A percentile compares a stretch with the other conserved stretches of the same genome.
Evolutionary conservation across 176 grass and related monocot genomes (phyloP).

Genomic region (Paspalum notatum): DNA sequence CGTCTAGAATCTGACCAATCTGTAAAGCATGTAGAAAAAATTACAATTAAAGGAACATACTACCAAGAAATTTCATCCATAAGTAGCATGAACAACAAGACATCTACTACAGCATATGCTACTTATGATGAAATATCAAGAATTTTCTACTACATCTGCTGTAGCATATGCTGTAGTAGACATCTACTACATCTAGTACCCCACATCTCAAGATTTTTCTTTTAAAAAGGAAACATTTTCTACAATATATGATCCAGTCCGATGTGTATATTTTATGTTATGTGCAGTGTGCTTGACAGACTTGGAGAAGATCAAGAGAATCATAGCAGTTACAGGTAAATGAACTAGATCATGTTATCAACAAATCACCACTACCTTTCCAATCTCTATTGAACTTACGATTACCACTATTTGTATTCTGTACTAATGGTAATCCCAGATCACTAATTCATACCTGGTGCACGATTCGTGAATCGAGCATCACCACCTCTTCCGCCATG

Average conservation of each 20-base stretch:
- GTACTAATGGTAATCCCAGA: not conserved
- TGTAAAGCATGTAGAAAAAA: conserved; percentile 15
- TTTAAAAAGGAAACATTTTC: not conserved
- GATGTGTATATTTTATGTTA: conserved; percentile 9
- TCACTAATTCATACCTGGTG: conserved; percentile 48
- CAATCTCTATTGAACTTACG: conserved; percentile 1
- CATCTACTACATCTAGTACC: not conserved
- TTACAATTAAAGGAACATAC: conserved; percentile 11
- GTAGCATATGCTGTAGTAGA: not conserved
- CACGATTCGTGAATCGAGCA: conserved; percentile 59
- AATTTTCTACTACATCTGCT: no score
- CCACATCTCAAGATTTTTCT: not conserved
- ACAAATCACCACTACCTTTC: not conserved
- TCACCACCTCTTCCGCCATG: conserved; percentile 74
- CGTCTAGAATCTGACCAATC: conserved; percentile 53
- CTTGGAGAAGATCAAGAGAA: conserved; percentile 27
- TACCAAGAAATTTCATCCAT: not conserved
- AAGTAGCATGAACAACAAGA: not conserved
- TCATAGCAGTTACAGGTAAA: conserved; percentile 35
- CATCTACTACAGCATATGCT: not conserved
- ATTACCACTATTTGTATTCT: not conserved
- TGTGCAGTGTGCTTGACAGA: not conserved
- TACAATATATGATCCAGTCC: not conserved
- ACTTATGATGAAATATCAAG: no score
- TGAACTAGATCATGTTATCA: not conserved